Conservation (phyloP, 768 basidiomycete genomes). For the Mrakia blollopis region DNA sequence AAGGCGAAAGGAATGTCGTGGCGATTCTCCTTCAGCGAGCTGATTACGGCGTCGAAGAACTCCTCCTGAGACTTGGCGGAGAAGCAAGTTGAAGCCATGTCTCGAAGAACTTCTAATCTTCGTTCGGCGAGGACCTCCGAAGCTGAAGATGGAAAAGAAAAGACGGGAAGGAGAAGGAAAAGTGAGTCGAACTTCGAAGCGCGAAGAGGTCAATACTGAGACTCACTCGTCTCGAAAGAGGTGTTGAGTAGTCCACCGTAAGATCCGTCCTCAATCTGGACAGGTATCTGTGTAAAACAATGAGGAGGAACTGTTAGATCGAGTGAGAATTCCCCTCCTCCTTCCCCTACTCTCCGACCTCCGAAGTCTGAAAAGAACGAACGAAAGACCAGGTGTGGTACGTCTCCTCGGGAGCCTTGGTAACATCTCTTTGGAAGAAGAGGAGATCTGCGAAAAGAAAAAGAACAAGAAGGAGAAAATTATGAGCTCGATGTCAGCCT, state of each 20-base stretch:
- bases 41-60: slow-evolving; percentile 21
- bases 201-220: too few relatives aligned
- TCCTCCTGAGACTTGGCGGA: not conserved
- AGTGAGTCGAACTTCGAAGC: too few relatives aligned
- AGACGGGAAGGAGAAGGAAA: too few relatives aligned
- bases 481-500: too few relatives aligned
- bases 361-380: not conserved
- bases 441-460: slow-evolving; percentile 15
- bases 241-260: not conserved
- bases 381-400: not conserved
- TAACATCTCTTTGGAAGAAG: slow-evolving; percentile 26
- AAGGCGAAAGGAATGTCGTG: slow-evolving; percentile 26
- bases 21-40: not conserved
- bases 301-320: not conserved
- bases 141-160: too few relatives aligned
- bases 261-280: slow-evolving; percentile 7
- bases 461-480: too few relatives aligned
- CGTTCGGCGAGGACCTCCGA: slow-evolving; percentile 28
- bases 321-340: too few relatives aligned
- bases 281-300: not conserved
- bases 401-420: slow-evolving; percentile 21
- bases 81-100: slow-evolving; percentile 15
- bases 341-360: too few relatives aligned
- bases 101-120: slow-evolving; percentile 16
- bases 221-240: slow-evolving; percentile 15